A percentile compares a stretch with the other conserved stretches of the same genome.
These are phyloP conservation scores for Triadica sebifera DNA, from an alignment of 345 rosid species.

Conservation along the genomic window DNA sequence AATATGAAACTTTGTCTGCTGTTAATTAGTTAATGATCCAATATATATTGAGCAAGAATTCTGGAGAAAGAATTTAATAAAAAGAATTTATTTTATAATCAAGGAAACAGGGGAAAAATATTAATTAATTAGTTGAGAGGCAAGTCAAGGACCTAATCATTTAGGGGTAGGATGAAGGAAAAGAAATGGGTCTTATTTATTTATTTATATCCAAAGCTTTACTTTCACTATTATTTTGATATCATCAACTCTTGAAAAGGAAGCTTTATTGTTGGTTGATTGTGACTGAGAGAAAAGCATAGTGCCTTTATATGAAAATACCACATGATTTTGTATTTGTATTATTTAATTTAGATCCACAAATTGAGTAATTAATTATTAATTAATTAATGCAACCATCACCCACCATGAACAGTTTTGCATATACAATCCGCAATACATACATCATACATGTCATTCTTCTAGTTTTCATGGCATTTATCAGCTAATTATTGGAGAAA, in stretches of 20 bases:
- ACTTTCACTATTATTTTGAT: conserved; percentile 34
- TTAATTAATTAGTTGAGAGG: conserved; percentile 1
- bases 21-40: too few species aligned
- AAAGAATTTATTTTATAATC: background rate
- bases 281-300: conserved; percentile 7
- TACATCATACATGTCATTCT: too few species aligned
- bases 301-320: background rate
- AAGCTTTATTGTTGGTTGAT: conserved; percentile 39
- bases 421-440: too few species aligned
- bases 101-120: conserved; percentile 17
- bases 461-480: too few species aligned
- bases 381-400: too few species aligned
- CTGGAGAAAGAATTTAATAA: too few species aligned
- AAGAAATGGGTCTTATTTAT: conserved; percentile 17
- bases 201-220: conserved; percentile 19
- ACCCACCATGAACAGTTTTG: too few species aligned
- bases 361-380: too few species aligned
- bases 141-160: conserved; percentile 32
- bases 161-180: conserved; percentile 37
- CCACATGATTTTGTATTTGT: background rate
- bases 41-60: too few species aligned
- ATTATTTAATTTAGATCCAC: too few species aligned
- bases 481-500: too few species aligned
- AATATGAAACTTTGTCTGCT: too few species aligned
- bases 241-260: conserved; percentile 43